Evolutionary conservation across 805 yeast genomes (phyloP), one percentile per base, ranked within the genome.

Genomic region (Barnettozyma sucrosica): DNA sequence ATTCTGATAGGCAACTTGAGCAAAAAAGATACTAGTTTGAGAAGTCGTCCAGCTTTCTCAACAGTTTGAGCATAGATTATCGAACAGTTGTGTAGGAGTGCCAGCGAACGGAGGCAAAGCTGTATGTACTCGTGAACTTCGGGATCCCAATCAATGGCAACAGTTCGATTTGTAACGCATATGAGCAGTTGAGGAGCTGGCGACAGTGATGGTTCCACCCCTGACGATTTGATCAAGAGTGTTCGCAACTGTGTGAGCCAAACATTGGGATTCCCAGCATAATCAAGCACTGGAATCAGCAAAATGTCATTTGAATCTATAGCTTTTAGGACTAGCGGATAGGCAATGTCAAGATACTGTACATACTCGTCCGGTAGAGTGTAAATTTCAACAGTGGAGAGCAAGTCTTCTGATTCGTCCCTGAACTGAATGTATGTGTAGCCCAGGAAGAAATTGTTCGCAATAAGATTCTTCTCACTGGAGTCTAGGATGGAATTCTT

Each of bases 61-160:
- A 48, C 41, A 2, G 48, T 11, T 36, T 36, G 19, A 8, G 39
- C n/a, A 36, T 55, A 60, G 3, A 45, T 39, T 19, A 53, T 24
- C 0, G 55, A 49, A 4, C 43, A 47, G 3, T 34, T 37, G 13
- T 51, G 52, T 24, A 14, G 24, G 23, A 49, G 41, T 10, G 51
- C 40, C 1, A 60, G 11, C 4, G 48, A 24, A 30, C 65, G 47
- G 14, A 72, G 51, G n/a, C 59, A 43, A 48, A 72, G 70, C 50
- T 75, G 77, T 4, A 62, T 50, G 37, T 43, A 55, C 18, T 61
- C 63, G 36, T 57, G 61, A 1, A 52, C 37, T 7, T 53, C 56
- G n/a, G 55, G 59, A n/a, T 53, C 53, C 50, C 54, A 43, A 9
- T 50, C 51, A 3, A 49, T 33, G 10, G 19, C 24, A 4, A 37